phyloP scores from a whole-genome alignment of 2,329 filamentous ascomycete genomes.

The Fusarium paranaense region DNA sequence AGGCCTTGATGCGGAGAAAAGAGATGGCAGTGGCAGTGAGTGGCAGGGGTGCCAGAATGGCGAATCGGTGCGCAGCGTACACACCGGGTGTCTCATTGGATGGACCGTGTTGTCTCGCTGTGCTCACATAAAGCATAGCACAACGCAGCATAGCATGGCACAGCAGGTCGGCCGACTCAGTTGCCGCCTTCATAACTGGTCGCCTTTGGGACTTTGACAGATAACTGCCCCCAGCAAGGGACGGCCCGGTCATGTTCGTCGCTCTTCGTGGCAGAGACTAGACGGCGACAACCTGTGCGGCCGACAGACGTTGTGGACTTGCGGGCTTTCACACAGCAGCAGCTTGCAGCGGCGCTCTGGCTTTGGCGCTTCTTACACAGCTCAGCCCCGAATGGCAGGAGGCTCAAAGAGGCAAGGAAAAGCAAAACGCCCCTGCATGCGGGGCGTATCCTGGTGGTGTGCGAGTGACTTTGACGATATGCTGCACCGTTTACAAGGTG shows the following conservation, averaged over 20 bases:
- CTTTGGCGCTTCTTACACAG: neutral
- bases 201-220: constrained; percentile 23
- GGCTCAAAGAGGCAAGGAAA: constrained; percentile 26
- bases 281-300: neutral
- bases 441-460: neutral
- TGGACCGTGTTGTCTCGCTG: neutral
- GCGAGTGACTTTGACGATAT: constrained; percentile 21
- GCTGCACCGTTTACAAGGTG: constrained; percentile 29
- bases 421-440: constrained; percentile 21
- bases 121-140: neutral
- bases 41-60: neutral
- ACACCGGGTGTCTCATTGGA: neutral
- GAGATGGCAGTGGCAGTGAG: neutral
- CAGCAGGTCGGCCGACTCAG: neutral
- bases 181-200: neutral
- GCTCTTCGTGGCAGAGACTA: neutral
- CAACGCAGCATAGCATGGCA: neutral
- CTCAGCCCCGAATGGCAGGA: neutral
- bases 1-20: neutral
- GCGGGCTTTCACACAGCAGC: neutral
- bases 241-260: constrained; percentile 25
- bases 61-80: neutral
- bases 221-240: constrained; percentile 27
- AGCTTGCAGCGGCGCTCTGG: neutral
- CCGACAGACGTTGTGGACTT: neutral